A percentile compares a stretch with the other conserved stretches of the same genome.
Evolutionary conservation across 805 yeast genomes (phyloP).

Genomic region (Metschnikowia dekortorum): DNA sequence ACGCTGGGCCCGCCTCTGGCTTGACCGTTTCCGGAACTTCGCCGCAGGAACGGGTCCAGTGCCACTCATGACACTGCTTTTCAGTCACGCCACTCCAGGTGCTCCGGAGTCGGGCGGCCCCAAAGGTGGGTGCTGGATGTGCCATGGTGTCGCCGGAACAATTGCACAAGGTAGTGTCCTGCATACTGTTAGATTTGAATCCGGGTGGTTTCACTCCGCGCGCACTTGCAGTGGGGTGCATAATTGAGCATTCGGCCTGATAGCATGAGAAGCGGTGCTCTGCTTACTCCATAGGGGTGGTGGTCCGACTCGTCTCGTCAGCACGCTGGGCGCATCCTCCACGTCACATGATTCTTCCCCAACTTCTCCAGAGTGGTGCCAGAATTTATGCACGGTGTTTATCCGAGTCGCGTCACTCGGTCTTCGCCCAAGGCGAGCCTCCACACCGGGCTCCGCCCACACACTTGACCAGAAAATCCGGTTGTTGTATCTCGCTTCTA

Average conservation of each 20-base stretch:
- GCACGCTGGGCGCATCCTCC: neutral
- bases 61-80: too few species aligned
- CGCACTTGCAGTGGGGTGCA: constrained; percentile 9
- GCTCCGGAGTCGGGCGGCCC: neutral
- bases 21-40: too few species aligned
- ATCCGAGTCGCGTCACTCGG: constrained; percentile 2
- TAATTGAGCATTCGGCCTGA: neutral
- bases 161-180: neutral
- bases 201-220: constrained; percentile 17
- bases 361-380: neutral
- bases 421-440: neutral
- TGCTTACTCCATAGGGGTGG: neutral
- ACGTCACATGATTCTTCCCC: neutral
- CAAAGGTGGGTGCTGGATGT: neutral
- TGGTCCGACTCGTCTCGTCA: neutral
- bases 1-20: too few species aligned
- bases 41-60: too few species aligned
- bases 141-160: constrained; percentile 3
- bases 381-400: neutral
- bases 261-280: neutral
- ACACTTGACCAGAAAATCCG: neutral
- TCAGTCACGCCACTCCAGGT: neutral
- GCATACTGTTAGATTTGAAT: neutral
- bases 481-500: neutral
- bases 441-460: neutral